Conservation (phyloP, 2,329 filamentous ascomycete species). For the Ilyonectria robusta region DNA sequence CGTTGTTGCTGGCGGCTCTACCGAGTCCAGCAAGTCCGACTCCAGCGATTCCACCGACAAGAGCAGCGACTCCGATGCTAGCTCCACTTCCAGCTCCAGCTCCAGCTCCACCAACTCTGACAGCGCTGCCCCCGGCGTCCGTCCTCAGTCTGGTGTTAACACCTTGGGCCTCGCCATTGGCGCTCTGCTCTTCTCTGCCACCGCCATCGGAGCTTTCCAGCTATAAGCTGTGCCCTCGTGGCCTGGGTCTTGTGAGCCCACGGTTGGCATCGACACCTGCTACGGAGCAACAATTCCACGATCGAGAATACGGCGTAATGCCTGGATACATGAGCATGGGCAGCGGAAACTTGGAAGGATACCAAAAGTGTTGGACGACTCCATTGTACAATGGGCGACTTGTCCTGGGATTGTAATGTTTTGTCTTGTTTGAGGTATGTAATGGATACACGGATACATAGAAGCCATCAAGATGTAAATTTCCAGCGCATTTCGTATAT, state of each 20-base stretch:
- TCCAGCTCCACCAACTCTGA: slow-evolving; percentile 37
- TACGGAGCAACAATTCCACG: too few relatives aligned
- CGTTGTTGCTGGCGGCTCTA: slow-evolving; percentile 39
- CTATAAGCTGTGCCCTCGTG: slow-evolving; percentile 32
- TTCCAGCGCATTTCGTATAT: background rate
- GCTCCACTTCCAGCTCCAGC: slow-evolving; percentile 14
- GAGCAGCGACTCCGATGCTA: slow-evolving; percentile 4
- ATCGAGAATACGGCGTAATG: slow-evolving; percentile 5
- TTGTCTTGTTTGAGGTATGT: slow-evolving; percentile 2
- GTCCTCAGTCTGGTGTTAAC: slow-evolving; percentile 46
- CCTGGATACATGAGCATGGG: slow-evolving; percentile 12
- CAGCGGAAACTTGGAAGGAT: background rate
- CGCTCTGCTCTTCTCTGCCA: slow-evolving; percentile 55
- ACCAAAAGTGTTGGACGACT: slow-evolving; percentile 9
- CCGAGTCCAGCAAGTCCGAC: slow-evolving; percentile 4
- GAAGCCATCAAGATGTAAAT: slow-evolving; percentile 7
- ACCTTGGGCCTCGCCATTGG: slow-evolving; percentile 54
- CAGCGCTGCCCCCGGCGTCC: slow-evolving; percentile 40
- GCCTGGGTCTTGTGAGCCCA: background rate
- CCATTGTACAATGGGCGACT: background rate
- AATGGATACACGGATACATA: slow-evolving; percentile 8
- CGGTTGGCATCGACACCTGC: background rate
- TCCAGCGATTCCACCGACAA: slow-evolving; percentile 25
- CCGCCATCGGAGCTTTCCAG: slow-evolving; percentile 45
- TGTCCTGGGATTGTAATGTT: slow-evolving; percentile 9